Conservation (phyloP, 169 alveolate genomes). For the Plasmodium coatneyi region DNA sequence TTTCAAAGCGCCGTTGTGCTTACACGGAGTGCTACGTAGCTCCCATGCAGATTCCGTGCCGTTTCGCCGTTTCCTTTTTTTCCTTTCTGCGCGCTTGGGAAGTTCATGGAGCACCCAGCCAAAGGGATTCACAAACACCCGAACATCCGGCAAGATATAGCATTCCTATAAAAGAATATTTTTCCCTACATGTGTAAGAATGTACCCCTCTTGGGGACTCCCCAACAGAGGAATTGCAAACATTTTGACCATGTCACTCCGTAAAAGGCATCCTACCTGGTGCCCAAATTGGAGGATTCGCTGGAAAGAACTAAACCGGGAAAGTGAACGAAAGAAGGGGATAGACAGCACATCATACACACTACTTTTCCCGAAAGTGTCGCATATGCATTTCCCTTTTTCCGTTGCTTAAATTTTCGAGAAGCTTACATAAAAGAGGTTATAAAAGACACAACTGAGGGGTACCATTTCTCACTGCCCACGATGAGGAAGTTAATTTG, state of each 20-base stretch:
- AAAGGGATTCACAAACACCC: not conserved
- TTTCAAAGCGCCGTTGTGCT: not conserved
- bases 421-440: not conserved
- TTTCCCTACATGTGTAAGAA: not conserved
- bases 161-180: not conserved
- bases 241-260: not conserved
- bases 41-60: not conserved
- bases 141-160: not conserved
- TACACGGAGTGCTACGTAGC: not conserved
- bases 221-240: not conserved
- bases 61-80: not conserved
- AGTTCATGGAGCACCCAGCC: not conserved
- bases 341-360: not conserved
- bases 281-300: not conserved
- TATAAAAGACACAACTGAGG: not conserved
- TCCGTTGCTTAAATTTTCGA: not conserved
- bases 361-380: not conserved
- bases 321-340: not conserved
- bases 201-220: not conserved
- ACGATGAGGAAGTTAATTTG: not conserved
- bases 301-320: not conserved
- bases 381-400: not conserved
- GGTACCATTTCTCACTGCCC: not conserved
- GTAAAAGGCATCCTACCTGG: not conserved
- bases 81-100: not conserved